Percentiles rank a stretch among this genome's conserved stretches.
These are phyloP conservation scores for Colletotrichum sp. DNA, from an alignment of 2,329 filamentous ascomycete genomes.

Conservation along the genomic window DNA sequence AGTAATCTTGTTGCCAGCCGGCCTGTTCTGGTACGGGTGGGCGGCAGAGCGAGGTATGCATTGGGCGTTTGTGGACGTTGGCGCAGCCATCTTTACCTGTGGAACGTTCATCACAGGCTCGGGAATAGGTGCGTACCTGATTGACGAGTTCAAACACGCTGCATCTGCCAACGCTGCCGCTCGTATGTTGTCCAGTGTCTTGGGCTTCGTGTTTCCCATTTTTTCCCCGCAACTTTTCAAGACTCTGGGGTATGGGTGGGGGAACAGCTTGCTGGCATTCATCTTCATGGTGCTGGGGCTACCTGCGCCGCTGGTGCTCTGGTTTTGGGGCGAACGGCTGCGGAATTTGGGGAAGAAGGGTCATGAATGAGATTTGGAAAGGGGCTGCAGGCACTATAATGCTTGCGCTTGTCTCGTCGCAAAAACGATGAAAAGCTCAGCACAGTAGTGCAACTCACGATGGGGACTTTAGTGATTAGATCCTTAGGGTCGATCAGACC, in stretches of 20 bases:
- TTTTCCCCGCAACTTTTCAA: slow-evolving; percentile 49
- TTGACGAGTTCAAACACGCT: slow-evolving; percentile 50
- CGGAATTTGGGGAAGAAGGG: not conserved
- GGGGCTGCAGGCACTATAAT: not conserved
- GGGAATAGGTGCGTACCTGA: slow-evolving; percentile 59
- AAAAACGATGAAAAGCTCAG: not conserved
- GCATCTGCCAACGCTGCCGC: slow-evolving; percentile 53
- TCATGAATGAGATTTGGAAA: not conserved
- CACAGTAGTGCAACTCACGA: not conserved
- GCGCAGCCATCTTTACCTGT: slow-evolving; percentile 56
- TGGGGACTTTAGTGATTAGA: not conserved
- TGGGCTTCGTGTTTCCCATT: slow-evolving; percentile 61
- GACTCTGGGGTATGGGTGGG: slow-evolving; percentile 50
- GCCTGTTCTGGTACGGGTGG: slow-evolving; percentile 66
- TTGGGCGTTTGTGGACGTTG: slow-evolving; percentile 64
- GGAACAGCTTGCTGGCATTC: slow-evolving; percentile 42
- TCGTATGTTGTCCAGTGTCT: slow-evolving; percentile 55
- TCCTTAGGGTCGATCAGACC: not conserved
- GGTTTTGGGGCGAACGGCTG: not conserved
- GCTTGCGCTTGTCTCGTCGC: not conserved
- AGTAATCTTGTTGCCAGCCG: slow-evolving; percentile 55
- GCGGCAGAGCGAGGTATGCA: slow-evolving; percentile 52
- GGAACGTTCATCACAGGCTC: slow-evolving; percentile 59
- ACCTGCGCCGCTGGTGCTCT: not conserved
- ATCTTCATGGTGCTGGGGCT: slow-evolving; percentile 27